These are phyloP conservation scores for Pinus albicaulis DNA, from an alignment of 75 land plant species.

Conservation along the genomic window DNA sequence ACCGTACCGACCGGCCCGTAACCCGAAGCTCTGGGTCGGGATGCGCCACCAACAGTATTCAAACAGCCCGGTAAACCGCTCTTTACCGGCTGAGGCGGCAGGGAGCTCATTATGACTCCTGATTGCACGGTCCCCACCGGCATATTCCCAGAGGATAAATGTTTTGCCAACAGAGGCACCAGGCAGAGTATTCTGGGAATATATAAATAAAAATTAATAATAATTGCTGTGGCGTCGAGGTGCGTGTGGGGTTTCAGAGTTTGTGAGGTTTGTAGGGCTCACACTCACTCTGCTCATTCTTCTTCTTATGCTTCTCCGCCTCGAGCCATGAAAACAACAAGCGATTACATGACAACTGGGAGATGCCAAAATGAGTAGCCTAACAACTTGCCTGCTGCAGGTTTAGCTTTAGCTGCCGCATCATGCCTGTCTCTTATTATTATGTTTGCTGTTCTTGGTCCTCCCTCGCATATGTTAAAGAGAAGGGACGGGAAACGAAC, in stretches of 20 bases:
- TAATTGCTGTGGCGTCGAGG: conserved; percentile 2
- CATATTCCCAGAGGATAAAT: background rate
- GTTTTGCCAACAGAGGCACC: background rate
- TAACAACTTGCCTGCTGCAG: too few relatives aligned
- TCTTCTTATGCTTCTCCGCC: background rate
- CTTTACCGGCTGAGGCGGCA: background rate
- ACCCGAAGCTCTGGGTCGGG: background rate
- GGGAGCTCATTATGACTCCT: conserved; percentile 1
- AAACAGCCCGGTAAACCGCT: conserved; percentile 9
- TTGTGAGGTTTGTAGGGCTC: conserved; percentile 15
- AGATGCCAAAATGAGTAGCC: too few relatives aligned
- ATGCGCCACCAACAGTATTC: background rate
- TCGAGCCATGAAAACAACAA: background rate
- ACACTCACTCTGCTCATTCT: background rate
- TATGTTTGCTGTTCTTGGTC: too few relatives aligned
- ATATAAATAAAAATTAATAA: background rate
- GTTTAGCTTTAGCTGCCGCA: too few relatives aligned
- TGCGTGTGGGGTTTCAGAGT: conserved; percentile 1
- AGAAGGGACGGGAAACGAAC: too few relatives aligned
- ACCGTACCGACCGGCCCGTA: conserved; percentile 9
- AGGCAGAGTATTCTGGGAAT: background rate
- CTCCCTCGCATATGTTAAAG: too few relatives aligned
- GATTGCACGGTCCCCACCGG: conserved; percentile 8
- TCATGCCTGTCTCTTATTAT: too few relatives aligned
- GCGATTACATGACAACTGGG: too few relatives aligned